A percentile compares a stretch with the other conserved stretches of the same genome.
Evolutionary conservation across 805 yeast genomes (phyloP).

Genomic region (Wickerhamomyces mucosus): DNA sequence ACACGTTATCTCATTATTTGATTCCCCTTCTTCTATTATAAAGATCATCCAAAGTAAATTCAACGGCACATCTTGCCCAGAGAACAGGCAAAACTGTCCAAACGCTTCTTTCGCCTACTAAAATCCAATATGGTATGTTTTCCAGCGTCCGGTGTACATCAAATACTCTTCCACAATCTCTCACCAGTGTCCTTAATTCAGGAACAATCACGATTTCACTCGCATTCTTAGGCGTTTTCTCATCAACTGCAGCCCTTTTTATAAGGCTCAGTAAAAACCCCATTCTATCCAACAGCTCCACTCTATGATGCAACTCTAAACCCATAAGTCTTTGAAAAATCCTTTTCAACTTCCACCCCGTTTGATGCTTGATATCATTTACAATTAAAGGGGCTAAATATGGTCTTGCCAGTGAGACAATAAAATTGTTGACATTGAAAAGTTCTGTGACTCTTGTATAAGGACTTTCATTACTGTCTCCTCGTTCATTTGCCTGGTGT

Average conservation of each 20-base stretch:
- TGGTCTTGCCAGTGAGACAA: conserved; percentile 88
- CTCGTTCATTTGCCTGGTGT: conserved; percentile 35
- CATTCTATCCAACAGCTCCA: conserved; percentile 67
- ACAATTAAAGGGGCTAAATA: conserved; percentile 84
- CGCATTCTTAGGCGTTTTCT: conserved; percentile 69
- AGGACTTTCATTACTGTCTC: conserved; percentile 47
- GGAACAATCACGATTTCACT: conserved; percentile 90
- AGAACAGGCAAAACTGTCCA: conserved; percentile 86
- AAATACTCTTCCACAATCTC: conserved; percentile 21
- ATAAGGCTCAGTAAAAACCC: conserved; percentile 65
- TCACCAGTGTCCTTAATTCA: conserved; percentile 51
- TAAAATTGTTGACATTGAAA: conserved; percentile 89
- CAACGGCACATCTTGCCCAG: conserved; percentile 84
- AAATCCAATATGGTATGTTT: conserved; percentile 82
- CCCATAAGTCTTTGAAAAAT: conserved; percentile 29
- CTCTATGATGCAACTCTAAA: conserved; percentile 78
- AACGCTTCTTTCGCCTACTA: conserved; percentile 83
- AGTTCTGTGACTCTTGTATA: conserved; percentile 84
- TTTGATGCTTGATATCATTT: conserved; percentile 70
- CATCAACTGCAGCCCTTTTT: conserved; percentile 78
- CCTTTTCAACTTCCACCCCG: conserved; percentile 28
- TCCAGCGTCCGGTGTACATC: conserved; percentile 72
- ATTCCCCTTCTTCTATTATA: conserved; percentile 31
- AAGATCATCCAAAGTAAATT: conserved; percentile 75
- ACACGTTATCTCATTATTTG: no score